Evolutionary conservation across 768 basidiomycete genomes (phyloP).

Genomic region (Ramaria rubella): DNA sequence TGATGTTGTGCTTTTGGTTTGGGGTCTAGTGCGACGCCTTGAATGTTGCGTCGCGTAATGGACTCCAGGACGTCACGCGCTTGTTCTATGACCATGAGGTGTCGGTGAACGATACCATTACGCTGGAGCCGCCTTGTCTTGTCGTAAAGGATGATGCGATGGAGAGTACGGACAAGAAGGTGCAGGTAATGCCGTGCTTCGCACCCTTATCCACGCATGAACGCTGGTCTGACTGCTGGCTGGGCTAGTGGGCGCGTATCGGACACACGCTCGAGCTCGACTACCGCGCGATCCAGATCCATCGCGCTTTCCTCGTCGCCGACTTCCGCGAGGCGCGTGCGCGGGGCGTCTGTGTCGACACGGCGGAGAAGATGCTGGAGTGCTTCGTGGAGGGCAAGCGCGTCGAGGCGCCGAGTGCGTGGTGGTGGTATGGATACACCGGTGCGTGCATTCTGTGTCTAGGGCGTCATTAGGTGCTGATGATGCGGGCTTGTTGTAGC

Average conservation of each 20-base stretch:
- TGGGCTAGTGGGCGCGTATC: constrained; percentile 2
- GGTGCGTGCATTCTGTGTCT: not conserved
- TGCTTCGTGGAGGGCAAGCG: constrained; percentile 4
- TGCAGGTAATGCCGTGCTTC: not conserved
- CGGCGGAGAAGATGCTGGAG: constrained; percentile 2
- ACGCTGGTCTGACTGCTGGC: not conserved
- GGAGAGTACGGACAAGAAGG: not conserved
- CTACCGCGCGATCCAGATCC: constrained; percentile 3
- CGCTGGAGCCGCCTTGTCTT: not conserved
- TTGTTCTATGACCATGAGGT: constrained; percentile 2
- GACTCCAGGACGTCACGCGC: not conserved
- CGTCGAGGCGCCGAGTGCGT: constrained; percentile 5
- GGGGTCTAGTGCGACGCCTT: not conserved
- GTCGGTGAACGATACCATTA: not conserved
- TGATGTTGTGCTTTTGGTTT: not conserved
- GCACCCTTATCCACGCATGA: not conserved
- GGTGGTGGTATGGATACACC: constrained; percentile 7
- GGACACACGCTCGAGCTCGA: constrained; percentile 3
- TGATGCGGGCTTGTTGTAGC: not conserved
- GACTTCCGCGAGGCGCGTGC: constrained; percentile 1
- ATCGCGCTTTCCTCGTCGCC: not conserved
- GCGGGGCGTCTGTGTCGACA: not conserved
- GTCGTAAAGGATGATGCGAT: not conserved
- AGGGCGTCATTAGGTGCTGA: not conserved
- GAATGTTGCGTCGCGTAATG: not conserved